Evolutionary conservation across 2,329 filamentous ascomycete species (phyloP).

Genomic region (Trichoderma lentiforme): DNA sequence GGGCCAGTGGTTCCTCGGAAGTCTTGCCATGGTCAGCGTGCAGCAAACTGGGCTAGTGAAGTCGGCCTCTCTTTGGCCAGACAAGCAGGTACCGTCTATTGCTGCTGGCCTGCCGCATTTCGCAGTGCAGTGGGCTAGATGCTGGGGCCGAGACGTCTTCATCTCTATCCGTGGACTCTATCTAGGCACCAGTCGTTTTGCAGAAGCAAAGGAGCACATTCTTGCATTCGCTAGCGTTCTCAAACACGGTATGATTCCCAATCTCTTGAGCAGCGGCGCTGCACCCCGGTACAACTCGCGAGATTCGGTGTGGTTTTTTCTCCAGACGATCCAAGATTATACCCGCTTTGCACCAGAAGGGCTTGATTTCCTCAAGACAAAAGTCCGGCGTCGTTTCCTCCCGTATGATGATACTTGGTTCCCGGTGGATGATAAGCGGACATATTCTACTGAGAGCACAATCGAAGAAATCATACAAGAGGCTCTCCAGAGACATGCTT

Average conservation of each 20-base stretch:
- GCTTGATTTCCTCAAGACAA: constrained; percentile 66
- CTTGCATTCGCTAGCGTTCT: constrained; percentile 90
- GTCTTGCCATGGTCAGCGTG: constrained; percentile 83
- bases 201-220: constrained; percentile 90
- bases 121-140: constrained; percentile 87
- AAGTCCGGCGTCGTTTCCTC: constrained; percentile 79
- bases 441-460: constrained; percentile 80
- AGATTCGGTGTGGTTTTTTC: constrained; percentile 96
- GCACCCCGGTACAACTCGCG: constrained; percentile 90
- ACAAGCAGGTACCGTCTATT: constrained; percentile 78
- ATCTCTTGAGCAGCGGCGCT: constrained; percentile 81
- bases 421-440: constrained; percentile 70
- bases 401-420: constrained; percentile 98
- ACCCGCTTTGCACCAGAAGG: constrained; percentile 77
- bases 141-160: constrained; percentile 96
- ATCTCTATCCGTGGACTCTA: constrained; percentile 92
- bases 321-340: constrained; percentile 95
- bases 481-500: constrained; percentile 85
- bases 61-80: constrained; percentile 86
- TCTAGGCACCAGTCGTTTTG: constrained; percentile 82
- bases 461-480: constrained; percentile 91
- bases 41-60: constrained; percentile 88
- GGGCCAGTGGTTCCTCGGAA: constrained; percentile 86
- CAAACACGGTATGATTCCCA: constrained; percentile 98
- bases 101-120: constrained; percentile 95